These are phyloP conservation scores for Cercospora sesami DNA, from an alignment of 2,329 filamentous ascomycete genomes.

Conservation along the genomic window DNA sequence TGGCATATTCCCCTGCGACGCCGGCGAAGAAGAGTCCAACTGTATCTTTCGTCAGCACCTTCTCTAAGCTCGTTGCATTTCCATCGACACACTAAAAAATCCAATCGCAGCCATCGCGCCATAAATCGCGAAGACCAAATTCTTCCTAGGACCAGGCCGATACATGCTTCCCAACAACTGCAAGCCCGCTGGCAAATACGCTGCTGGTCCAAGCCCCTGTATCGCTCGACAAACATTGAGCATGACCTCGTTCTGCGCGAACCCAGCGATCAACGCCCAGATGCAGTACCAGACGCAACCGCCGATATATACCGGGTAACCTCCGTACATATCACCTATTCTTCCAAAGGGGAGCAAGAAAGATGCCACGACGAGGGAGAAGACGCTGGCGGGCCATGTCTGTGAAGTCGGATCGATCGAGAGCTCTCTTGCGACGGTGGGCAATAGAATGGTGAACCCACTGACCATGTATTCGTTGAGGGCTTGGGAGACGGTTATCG, in stretches of 20 bases:
- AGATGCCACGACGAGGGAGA: conserved; percentile 51
- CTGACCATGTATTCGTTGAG: conserved; percentile 70
- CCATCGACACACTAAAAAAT: conserved; percentile 50
- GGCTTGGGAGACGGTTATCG: conserved; percentile 40
- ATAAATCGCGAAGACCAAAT: conserved; percentile 42
- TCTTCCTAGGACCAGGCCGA: conserved; percentile 41
- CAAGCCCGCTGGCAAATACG: conserved; percentile 38
- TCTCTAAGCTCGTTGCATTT: not conserved
- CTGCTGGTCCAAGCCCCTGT: conserved; percentile 42
- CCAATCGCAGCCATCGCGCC: conserved; percentile 57
- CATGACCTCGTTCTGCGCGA: conserved; percentile 39
- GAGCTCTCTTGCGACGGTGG: conserved; percentile 62
- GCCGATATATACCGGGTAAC: conserved; percentile 59
- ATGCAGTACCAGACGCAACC: conserved; percentile 53
- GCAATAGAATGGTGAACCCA: conserved; percentile 70
- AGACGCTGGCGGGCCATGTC: conserved; percentile 56
- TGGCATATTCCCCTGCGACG: conserved; percentile 54
- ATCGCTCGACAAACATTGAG: conserved; percentile 40
- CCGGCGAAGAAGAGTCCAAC: conserved; percentile 66
- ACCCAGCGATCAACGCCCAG: conserved; percentile 39
- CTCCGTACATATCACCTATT: conserved; percentile 61
- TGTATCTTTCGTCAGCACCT: not conserved
- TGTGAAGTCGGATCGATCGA: conserved; percentile 65
- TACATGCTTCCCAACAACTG: conserved; percentile 40
- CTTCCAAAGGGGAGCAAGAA: conserved; percentile 52